These are phyloP conservation scores for Saccharomyces jurei DNA, from an alignment of 805 yeast species.

Conservation along the genomic window DNA sequence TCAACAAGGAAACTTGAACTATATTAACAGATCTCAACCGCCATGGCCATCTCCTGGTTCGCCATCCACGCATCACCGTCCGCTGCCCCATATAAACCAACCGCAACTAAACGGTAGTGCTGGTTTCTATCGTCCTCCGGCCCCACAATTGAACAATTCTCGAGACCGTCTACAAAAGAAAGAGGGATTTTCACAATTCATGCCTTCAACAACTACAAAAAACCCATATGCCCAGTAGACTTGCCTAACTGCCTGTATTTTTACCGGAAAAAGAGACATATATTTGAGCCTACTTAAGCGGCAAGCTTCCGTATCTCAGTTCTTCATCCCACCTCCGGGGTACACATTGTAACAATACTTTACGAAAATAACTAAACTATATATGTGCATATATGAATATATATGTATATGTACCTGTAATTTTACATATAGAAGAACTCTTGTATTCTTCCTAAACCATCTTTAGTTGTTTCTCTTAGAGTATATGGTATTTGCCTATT, in stretches of 20 bases:
- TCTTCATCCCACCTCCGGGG: neutral
- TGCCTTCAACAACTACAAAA: slow-evolving; percentile 13
- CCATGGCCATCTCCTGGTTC: neutral
- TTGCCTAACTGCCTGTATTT: neutral
- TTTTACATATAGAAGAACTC: neutral
- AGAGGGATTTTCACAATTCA: slow-evolving; percentile 22
- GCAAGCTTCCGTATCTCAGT: neutral
- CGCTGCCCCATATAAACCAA: neutral
- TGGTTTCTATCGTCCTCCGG: neutral
- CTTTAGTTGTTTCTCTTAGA: neutral
- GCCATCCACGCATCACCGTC: neutral
- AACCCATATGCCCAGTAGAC: slow-evolving; percentile 9
- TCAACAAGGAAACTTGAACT: neutral
- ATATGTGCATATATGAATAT: neutral
- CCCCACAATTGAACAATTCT: neutral
- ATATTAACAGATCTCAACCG: neutral
- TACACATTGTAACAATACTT: neutral
- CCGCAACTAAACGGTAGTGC: slow-evolving; percentile 1
- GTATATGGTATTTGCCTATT: neutral
- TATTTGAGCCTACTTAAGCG: no score
- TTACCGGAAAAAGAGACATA: neutral
- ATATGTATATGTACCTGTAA: neutral
- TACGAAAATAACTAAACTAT: neutral
- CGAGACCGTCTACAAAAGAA: slow-evolving; percentile 5
- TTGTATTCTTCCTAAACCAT: neutral